Evolutionary conservation across 2,329 filamentous ascomycete genomes (phyloP), one percentile per base, ranked within the genome.

Genomic region (Xylaria polymorpha): DNA sequence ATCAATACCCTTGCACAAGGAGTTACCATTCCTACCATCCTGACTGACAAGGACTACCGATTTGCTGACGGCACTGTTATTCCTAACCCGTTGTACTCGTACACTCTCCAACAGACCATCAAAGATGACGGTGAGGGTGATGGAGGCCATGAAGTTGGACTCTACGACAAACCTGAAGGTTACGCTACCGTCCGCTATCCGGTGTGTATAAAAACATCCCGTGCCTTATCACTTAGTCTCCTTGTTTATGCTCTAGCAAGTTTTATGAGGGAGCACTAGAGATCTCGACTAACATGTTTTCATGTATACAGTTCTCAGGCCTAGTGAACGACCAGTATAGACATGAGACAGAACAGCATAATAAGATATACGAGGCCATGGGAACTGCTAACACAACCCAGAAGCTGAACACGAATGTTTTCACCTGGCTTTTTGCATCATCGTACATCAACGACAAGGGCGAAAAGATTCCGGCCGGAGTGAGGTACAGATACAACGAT

Each of bases 21-120:
- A 6, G 29, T 6, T 12, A 7, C 44, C 0, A 68, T 68, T 4
- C 61, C 56, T 1, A 29, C 48, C 18, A 50, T 68, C n/a, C 25
- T 68, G 7, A 60, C 61, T 8, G 48, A 56, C 2, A 37, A 64
- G 41, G 18, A 2, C 1, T 67, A 67, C 29, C 12, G 4, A 5
- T 59, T 20, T 18, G 22, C 37, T 1, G 15, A 68, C 22, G 61
- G 55, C 12, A 41, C n/a, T 0, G 22, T 32, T 22, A 25, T 67
- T 7, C 53, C 53, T n/a, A 67, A 67, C 41, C 65, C 65, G n/a
- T 50, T 68, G 12, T 37, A 43, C 10, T 64, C 61, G 14, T 68
- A 61, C 43, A 68, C 39, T 9, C 56, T 68, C 18, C 61, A 64
- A 5, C 15, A 68, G 22, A 29, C 20, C 2, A 64, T 64, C 32